Evolutionary conservation across 805 yeast genomes (phyloP), one percentile per base, ranked within the genome.

Genomic region (Brettanomyces custersianus): DNA sequence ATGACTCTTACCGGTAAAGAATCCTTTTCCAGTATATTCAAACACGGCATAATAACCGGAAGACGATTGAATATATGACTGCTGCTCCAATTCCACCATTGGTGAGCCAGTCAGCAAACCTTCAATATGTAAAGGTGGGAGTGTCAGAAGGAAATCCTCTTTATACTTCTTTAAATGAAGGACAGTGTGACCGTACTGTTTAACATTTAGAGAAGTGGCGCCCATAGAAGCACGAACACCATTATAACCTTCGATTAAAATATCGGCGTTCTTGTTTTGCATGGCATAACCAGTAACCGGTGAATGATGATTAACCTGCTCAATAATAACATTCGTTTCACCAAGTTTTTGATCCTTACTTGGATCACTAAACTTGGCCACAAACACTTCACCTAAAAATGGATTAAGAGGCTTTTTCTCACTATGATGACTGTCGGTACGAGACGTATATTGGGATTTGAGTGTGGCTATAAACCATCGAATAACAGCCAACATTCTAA

Each of bases 361-460:
- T 33, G 55, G 52, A 45, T 77, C 85, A 3, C 60, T 62, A 95
- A 96, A 87, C 51, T 80, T 77, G 33, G 96, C 97, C 26, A 85
- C 82, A 51, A 88, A 92, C 34, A 87, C 67, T 64, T 92, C 98
- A 39, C 98, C 98, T 45, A 92, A 65, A 52, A 92, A 90, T 31
- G 98, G 98, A 57, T 92, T 92, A 57, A 92, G 66, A 7, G 98
- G 97, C 62, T 92, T 92, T 72, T 92, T 92, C 62, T 92, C 98
- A 29, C 85, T 70, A n/a, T 97, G 97, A 72, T 83, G 72, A 36
- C 78, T 71, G 63, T 90, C 96, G 57, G 77, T 84, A 56, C 98
- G 74, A 17, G 94, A 81, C 55, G 95, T 83, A 59, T 90, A 92
- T 63, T 92, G 97, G 19, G 95, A 85, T 56, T 90, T 75, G 47